Evolutionary conservation across 2,329 filamentous ascomycete genomes (phyloP).

Genomic region (Verticillium longisporum): DNA sequence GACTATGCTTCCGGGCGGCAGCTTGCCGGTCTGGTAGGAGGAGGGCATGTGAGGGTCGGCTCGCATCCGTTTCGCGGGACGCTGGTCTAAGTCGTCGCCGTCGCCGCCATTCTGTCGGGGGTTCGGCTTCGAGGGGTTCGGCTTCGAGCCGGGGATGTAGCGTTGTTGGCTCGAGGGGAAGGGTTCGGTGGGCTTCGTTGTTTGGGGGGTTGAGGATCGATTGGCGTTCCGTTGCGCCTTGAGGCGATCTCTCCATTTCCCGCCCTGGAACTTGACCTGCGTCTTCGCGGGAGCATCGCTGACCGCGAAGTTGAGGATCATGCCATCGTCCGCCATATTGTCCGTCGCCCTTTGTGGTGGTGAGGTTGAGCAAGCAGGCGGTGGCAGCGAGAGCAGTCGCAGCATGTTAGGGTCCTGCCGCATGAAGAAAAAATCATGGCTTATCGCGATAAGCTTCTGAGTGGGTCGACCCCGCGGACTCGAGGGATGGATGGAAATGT

Average conservation of each 20-base stretch:
- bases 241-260: conserved; percentile 86
- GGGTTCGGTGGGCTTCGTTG: conserved; percentile 16
- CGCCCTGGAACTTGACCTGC: conserved; percentile 69
- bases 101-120: conserved; percentile 15
- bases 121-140: conserved; percentile 7
- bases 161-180: conserved; percentile 6
- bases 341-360: conserved; percentile 1
- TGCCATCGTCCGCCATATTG: conserved; percentile 85
- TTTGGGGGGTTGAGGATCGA: conserved; percentile 19
- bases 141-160: conserved; percentile 7
- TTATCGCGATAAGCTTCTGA: background rate
- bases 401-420: background rate
- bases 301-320: conserved; percentile 88
- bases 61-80: conserved; percentile 40
- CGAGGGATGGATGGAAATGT: background rate
- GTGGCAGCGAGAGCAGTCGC: background rate
- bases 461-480: background rate
- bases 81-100: conserved; percentile 18
- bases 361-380: background rate
- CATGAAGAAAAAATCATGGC: background rate
- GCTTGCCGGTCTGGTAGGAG: conserved; percentile 26
- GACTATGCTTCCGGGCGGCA: conserved; percentile 25
- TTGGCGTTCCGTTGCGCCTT: conserved; percentile 62
- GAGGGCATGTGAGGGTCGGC: conserved; percentile 20
- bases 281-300: conserved; percentile 58